Conservation (phyloP, 129 eudicot species). For the Lactuca saligna region DNA sequence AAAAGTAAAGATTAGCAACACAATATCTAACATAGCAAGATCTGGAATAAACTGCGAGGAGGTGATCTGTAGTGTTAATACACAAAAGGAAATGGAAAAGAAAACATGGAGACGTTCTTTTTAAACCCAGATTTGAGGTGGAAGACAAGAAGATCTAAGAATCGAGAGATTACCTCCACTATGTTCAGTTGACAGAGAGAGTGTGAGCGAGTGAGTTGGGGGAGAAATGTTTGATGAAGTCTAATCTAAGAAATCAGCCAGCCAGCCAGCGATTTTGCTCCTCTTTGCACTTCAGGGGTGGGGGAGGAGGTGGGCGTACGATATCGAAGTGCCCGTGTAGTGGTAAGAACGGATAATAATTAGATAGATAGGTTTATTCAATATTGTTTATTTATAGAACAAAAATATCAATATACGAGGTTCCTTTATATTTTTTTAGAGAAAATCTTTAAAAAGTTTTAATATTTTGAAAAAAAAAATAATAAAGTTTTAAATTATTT, state of each 20-base stretch:
- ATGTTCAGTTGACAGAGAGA: slow-evolving; percentile 9
- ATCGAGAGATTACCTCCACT: slow-evolving; percentile 17
- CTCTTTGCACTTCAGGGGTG: background rate
- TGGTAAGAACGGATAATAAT: background rate
- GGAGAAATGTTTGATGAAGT: slow-evolving; percentile 20
- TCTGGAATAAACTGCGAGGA: slow-evolving; percentile 14
- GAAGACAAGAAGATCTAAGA: slow-evolving; percentile 10
- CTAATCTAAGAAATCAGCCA: slow-evolving; percentile 10
- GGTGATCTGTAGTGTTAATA: slow-evolving; percentile 14
- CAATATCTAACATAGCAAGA: slow-evolving; percentile 16
- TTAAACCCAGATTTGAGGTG: background rate
- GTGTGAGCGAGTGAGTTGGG: slow-evolving; percentile 16
- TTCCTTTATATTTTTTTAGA: too few relatives aligned
- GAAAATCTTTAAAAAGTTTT: too few relatives aligned
- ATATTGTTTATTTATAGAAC: background rate
- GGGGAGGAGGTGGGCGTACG: background rate
- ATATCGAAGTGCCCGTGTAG: background rate
- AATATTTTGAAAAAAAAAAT: too few relatives aligned
- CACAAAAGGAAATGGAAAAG: slow-evolving; percentile 2
- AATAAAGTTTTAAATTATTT: too few relatives aligned
- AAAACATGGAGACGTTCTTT: slow-evolving; percentile 2
- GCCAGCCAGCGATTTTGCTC: slow-evolving; percentile 4
- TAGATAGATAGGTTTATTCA: background rate
- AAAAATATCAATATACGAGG: too few relatives aligned
- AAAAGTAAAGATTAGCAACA: slow-evolving; percentile 5